A percentile compares a stretch with the other conserved stretches of the same genome.
Conservation (phyloP, 2,329 filamentous ascomycete species). For the Cordyceps cateniannulata region DNA sequence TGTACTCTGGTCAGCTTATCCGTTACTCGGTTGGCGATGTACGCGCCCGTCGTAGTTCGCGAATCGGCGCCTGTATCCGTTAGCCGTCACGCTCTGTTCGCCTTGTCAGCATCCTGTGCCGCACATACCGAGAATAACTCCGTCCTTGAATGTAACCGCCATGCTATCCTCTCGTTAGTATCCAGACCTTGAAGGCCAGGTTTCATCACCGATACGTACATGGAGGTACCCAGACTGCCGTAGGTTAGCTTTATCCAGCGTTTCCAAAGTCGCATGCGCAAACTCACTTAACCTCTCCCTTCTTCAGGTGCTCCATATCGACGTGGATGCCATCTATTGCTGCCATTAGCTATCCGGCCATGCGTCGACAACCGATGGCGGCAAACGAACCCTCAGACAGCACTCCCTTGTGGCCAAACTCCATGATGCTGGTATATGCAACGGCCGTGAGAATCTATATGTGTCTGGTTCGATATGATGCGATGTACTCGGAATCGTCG, state of each 20-base stretch:
- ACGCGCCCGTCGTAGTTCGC: conserved; percentile 92
- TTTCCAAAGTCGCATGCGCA: neutral
- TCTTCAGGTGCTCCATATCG: conserved; percentile 98
- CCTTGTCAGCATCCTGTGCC: neutral
- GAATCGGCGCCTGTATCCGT: conserved; percentile 70
- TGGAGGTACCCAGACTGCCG: conserved; percentile 85
- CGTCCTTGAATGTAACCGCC: conserved; percentile 98
- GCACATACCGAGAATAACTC: conserved; percentile 75
- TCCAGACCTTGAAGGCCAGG: conserved; percentile 17
- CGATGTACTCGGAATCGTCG: neutral
- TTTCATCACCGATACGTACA: conserved; percentile 51
- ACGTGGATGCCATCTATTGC: conserved; percentile 91
- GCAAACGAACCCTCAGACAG: conserved; percentile 53
- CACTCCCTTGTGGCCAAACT: conserved; percentile 56
- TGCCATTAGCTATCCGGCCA: conserved; percentile 18
- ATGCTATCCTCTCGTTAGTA: conserved; percentile 55
- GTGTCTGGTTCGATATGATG: neutral
- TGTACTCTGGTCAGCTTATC: conserved; percentile 98
- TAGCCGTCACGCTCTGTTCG: conserved; percentile 4
- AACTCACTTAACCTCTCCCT: conserved; percentile 94
- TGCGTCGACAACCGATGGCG: conserved; percentile 17
- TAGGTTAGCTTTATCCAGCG: conserved; percentile 25
- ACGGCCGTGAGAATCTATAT: neutral
- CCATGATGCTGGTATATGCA: conserved; percentile 38
- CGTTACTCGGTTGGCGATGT: conserved; percentile 98